These are phyloP conservation scores for Lepiota brunneoincarnata DNA, from an alignment of 768 basidiomycete species.

Conservation along the genomic window DNA sequence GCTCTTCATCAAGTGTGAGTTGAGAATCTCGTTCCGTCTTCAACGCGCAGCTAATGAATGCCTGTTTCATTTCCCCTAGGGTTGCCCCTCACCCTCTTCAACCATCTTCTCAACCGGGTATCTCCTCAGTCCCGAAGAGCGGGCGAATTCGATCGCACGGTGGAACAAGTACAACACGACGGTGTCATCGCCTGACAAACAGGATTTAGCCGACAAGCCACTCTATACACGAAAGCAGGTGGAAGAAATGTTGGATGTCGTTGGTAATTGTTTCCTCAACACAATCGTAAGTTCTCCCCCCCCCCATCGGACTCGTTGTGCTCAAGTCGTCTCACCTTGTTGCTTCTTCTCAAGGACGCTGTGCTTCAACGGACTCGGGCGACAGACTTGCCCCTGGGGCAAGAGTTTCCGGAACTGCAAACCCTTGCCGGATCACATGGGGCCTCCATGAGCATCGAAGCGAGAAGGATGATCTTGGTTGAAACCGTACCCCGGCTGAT, in stretches of 20 bases:
- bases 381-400: constrained; percentile 5
- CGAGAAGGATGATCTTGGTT: constrained; percentile 10
- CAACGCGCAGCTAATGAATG: constrained; percentile 9
- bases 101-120: constrained; percentile 12
- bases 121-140: not conserved
- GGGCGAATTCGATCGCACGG: constrained; percentile 4
- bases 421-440: constrained; percentile 9
- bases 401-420: constrained; percentile 6
- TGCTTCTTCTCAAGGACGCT: constrained; percentile 4
- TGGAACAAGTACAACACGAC: constrained; percentile 7
- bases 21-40: constrained; percentile 5
- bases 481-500: constrained; percentile 11
- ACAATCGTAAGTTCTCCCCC: constrained; percentile 22
- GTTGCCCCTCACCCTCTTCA: constrained; percentile 14
- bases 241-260: constrained; percentile 27
- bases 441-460: constrained; percentile 2
- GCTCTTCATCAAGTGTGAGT: constrained; percentile 8
- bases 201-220: constrained; percentile 18
- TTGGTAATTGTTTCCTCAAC: constrained; percentile 26
- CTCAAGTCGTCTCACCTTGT: not conserved
- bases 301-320: too few species aligned
- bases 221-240: constrained; percentile 30
- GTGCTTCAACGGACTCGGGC: constrained; percentile 10
- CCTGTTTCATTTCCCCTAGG: constrained; percentile 12
- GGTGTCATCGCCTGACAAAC: not conserved